Evolutionary conservation across 495 filamentous ascomycete species (phyloP).

Genomic region (Aspergillus asperescens): DNA sequence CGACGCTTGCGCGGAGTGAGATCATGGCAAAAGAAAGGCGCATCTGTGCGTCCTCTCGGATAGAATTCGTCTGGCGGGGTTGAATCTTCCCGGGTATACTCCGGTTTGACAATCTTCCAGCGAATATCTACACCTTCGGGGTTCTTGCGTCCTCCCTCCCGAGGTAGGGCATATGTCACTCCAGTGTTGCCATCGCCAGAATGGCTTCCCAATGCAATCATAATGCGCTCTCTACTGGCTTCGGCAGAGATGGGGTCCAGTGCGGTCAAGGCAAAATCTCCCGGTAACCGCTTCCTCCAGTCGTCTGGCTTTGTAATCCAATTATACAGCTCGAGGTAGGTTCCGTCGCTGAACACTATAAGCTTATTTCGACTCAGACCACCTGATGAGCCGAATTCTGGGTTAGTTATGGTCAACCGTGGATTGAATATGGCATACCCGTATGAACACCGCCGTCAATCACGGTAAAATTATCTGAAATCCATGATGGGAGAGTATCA

Average conservation of each 20-base stretch:
- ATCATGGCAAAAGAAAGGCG: slow-evolving; percentile 16
- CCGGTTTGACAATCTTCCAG: slow-evolving; percentile 11
- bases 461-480: slow-evolving; percentile 11
- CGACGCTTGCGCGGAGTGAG: slow-evolving; percentile 6
- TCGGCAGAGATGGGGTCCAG: slow-evolving; percentile 7
- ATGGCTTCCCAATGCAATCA: neutral
- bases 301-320: slow-evolving; percentile 11
- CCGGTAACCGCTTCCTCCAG: slow-evolving; percentile 7
- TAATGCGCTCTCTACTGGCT: slow-evolving; percentile 1
- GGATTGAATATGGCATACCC: neutral
- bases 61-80: slow-evolving; percentile 8
- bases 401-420: neutral
- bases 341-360: slow-evolving; percentile 11
- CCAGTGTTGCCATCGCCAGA: neutral
- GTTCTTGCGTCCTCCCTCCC: slow-evolving; percentile 9
- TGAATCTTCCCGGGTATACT: neutral
- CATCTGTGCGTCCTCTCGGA: slow-evolving; percentile 11
- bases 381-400: neutral
- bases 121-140: slow-evolving; percentile 4
- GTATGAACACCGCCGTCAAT: slow-evolving; percentile 9
- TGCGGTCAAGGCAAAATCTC: slow-evolving; percentile 12
- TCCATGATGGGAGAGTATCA: slow-evolving; percentile 3
- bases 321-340: slow-evolving; percentile 12
- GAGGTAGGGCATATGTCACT: slow-evolving; percentile 6
- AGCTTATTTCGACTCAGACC: slow-evolving; percentile 13